A percentile compares a stretch with the other conserved stretches of the same genome.
These are phyloP conservation scores for Phytophthora sp. DNA, from an alignment of 352 stramenopile species.

Conservation along the genomic window DNA sequence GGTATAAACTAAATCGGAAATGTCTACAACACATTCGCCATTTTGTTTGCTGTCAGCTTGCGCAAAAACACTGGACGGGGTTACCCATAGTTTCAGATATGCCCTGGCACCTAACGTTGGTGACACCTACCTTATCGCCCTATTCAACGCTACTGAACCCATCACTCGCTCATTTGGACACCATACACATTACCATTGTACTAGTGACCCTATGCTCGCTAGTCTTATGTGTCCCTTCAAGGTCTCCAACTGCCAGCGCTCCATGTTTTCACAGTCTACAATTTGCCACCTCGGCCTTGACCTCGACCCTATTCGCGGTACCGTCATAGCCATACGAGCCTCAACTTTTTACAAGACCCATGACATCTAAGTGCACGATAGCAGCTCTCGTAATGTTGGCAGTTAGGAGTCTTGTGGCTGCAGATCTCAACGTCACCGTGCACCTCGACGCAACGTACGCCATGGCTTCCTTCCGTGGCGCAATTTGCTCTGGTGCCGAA, in stretches of 20 bases:
- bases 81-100: conserved; percentile 1
- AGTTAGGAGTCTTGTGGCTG: neutral
- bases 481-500: conserved; percentile 1
- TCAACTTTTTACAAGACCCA: neutral
- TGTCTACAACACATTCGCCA: no score
- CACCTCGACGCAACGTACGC: conserved; percentile 8
- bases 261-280: neutral
- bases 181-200: neutral
- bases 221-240: no score
- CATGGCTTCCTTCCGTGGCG: neutral
- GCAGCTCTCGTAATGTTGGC: neutral
- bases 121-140: neutral
- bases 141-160: no score
- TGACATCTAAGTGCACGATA: neutral
- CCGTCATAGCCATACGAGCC: neutral
- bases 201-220: no score
- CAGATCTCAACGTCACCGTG: neutral
- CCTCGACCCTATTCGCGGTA: neutral
- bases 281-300: conserved; percentile 4
- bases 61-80: neutral
- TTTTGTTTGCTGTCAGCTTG: no score
- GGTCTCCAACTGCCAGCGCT: no score
- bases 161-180: neutral
- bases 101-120: neutral
- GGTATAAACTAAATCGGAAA: no score